Conservation (phyloP, 805 yeast species). For the Schwanniomyces yamadae region DNA sequence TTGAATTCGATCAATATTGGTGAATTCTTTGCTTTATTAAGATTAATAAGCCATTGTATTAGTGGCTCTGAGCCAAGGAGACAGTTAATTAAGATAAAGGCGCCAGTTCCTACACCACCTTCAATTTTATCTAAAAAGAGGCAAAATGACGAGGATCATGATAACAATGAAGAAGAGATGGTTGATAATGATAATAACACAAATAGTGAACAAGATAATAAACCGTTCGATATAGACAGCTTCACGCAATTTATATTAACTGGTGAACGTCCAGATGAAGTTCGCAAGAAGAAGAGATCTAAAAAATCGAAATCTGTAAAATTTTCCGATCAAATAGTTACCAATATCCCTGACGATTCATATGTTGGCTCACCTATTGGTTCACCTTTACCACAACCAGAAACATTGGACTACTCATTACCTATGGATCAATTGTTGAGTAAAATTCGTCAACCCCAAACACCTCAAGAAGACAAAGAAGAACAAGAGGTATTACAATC, state of each 20-base stretch:
- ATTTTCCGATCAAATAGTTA: constrained; percentile 65
- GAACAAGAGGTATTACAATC: constrained; percentile 72
- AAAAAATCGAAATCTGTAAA: constrained; percentile 60
- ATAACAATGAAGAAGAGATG: constrained; percentile 16
- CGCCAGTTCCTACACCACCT: constrained; percentile 76
- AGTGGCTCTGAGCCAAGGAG: constrained; percentile 54
- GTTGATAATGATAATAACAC: constrained; percentile 17
- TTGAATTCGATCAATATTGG: constrained; percentile 72
- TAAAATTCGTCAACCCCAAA: constrained; percentile 29
- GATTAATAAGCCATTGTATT: constrained; percentile 75
- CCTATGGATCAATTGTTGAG: constrained; percentile 76
- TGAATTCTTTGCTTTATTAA: constrained; percentile 82
- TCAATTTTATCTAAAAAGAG: constrained; percentile 69
- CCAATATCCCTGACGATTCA: constrained; percentile 37
- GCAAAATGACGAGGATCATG: constrained; percentile 43
- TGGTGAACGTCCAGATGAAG: constrained; percentile 64
- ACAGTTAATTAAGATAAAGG: constrained; percentile 48
- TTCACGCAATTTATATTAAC: constrained; percentile 83
- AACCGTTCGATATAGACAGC: constrained; percentile 74
- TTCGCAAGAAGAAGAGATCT: constrained; percentile 37
- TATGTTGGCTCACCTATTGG: constrained; percentile 18
- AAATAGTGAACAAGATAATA: constrained; percentile 8
- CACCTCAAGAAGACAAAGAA: constrained; percentile 45
- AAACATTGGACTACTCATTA: constrained; percentile 54
- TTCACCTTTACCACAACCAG: constrained; percentile 20